Evolutionary conservation across 768 basidiomycete genomes (phyloP).

Genomic region (Lactarius deliciosus): DNA sequence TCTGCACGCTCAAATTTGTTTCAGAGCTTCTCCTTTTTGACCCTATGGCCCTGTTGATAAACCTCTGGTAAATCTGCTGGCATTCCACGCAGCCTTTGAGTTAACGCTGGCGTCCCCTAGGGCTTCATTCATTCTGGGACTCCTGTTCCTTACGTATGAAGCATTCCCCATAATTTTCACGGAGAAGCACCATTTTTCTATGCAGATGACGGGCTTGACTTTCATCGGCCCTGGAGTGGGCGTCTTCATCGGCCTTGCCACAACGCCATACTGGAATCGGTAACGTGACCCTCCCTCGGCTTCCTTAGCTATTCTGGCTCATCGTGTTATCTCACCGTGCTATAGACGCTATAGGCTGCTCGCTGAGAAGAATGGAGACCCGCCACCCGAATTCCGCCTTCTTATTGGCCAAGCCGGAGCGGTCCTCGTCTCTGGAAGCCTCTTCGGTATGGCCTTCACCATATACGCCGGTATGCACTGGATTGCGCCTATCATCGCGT

Average conservation of each 20-base stretch:
- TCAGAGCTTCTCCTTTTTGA: conserved; percentile 65
- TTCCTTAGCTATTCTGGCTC: not conserved
- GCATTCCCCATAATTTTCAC: conserved; percentile 54
- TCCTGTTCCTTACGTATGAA: conserved; percentile 53
- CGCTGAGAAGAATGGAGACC: conserved; percentile 7
- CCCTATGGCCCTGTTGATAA: conserved; percentile 70
- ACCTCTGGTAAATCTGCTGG: conserved; percentile 57
- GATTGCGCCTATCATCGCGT: conserved; percentile 48
- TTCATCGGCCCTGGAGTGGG: conserved; percentile 56
- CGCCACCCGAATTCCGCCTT: conserved; percentile 16
- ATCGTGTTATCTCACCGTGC: not conserved
- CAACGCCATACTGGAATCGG: conserved; percentile 49
- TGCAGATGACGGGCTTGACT: conserved; percentile 48
- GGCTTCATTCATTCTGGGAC: conserved; percentile 43
- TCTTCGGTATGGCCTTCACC: conserved; percentile 41
- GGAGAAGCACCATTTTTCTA: conserved; percentile 49
- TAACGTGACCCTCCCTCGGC: conserved; percentile 10
- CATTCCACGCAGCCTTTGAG: conserved; percentile 2
- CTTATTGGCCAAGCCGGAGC: conserved; percentile 34
- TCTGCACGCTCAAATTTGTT: not conserved
- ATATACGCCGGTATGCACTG: conserved; percentile 47
- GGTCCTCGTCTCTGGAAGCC: conserved; percentile 55
- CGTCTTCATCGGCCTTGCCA: conserved; percentile 41
- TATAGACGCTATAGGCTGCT: conserved; percentile 10
- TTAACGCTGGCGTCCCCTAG: conserved; percentile 29